phyloP scores from a whole-genome alignment of 345 rosid species.

The Murraya koenigii region DNA sequence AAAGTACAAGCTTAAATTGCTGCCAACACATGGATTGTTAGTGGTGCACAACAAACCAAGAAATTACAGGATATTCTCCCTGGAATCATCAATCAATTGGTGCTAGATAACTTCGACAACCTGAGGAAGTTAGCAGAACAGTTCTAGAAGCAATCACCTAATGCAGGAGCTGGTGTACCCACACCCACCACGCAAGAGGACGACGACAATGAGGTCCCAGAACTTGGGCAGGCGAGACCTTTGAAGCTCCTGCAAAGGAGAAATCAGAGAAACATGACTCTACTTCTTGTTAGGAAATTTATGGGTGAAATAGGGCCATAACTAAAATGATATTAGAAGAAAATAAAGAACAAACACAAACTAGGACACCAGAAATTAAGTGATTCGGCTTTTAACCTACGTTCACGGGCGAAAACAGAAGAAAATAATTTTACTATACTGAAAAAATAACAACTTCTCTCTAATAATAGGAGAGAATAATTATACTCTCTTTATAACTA shows the following conservation, averaged over 20 bases:
- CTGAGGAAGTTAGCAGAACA: constrained; percentile 95
- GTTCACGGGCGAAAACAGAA: too few relatives aligned
- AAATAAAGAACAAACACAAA: too few relatives aligned
- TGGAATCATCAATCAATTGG: constrained; percentile 77
- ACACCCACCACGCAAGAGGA: constrained; percentile 48
- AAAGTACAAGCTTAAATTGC: constrained; percentile 95
- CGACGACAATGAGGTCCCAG: constrained; percentile 86
- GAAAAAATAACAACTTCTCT: too few relatives aligned
- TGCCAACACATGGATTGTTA: constrained; percentile 98
- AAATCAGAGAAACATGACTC: constrained; percentile 31
- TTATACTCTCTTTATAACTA: too few relatives aligned
- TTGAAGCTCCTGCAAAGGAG: constrained; percentile 90
- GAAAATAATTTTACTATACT: too few relatives aligned
- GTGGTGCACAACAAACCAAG: constrained; percentile 87
- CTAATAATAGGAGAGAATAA: too few relatives aligned
- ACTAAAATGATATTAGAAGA: too few relatives aligned
- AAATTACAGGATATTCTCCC: constrained; percentile 95
- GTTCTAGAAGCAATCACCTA: constrained; percentile 71
- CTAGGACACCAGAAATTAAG: too few relatives aligned
- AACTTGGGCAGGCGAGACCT: constrained; percentile 80
- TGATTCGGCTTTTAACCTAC: too few relatives aligned
- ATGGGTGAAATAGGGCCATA: too few relatives aligned
- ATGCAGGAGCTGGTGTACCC: constrained; percentile 36
- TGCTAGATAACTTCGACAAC: constrained; percentile 90
- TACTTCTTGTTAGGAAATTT: too few relatives aligned